Evolutionary conservation across 2,329 filamentous ascomycete species (phyloP).

Genomic region (Sclerotinia borealis): DNA sequence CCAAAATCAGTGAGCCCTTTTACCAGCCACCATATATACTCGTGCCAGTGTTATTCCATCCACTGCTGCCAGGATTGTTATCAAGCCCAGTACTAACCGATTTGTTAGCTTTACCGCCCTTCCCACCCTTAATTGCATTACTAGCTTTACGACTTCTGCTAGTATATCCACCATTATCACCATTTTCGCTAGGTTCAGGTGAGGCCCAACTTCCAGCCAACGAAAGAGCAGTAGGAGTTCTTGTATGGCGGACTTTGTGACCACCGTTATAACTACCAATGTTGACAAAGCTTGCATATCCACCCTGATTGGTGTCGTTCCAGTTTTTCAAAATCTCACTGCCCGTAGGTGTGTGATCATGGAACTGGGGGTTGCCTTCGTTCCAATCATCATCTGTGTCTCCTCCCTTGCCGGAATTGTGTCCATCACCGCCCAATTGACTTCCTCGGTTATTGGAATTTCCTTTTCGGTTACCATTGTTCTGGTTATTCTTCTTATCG

Average conservation of each 20-base stretch:
- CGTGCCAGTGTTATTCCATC: neutral
- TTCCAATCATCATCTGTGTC: neutral
- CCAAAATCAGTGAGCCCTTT: neutral
- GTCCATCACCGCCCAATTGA: slow-evolving; percentile 9
- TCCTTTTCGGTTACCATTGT: neutral
- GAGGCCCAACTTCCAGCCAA: slow-evolving; percentile 4
- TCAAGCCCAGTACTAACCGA: neutral
- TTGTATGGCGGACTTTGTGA: neutral
- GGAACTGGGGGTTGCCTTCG: neutral
- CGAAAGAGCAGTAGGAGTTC: neutral
- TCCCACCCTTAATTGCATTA: neutral
- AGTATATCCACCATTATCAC: neutral
- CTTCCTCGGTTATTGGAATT: neutral
- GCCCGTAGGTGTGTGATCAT: neutral
- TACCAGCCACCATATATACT: neutral
- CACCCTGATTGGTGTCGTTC: neutral
- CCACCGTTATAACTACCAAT: neutral
- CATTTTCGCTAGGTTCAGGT: neutral
- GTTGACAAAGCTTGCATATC: neutral
- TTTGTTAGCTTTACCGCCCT: neutral
- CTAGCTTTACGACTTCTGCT: neutral
- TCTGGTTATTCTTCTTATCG: neutral
- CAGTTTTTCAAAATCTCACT: neutral
- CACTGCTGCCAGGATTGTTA: neutral
- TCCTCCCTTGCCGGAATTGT: slow-evolving; percentile 1